Conservation (phyloP, 2,329 filamentous ascomycete genomes). For the Pseudocercospora pini-densiflorae region DNA sequence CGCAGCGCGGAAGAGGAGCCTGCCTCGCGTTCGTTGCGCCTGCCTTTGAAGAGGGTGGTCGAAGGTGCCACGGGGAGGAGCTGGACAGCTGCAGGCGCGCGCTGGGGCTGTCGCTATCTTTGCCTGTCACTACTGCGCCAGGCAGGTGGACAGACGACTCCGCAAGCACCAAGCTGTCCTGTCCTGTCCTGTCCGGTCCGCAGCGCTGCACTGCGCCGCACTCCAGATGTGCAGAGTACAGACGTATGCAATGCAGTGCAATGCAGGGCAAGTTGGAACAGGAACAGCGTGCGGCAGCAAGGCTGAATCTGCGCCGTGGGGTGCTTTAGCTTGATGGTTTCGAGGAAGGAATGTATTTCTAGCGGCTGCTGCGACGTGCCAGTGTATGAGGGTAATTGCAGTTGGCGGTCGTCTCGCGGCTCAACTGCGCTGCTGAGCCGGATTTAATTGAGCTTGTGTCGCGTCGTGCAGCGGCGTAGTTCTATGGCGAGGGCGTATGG, state of each 20-base stretch:
- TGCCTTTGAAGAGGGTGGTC: conserved; percentile 10
- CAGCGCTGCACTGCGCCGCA: conserved; percentile 13
- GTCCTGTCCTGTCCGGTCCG: background rate
- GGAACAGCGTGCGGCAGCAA: conserved; percentile 19
- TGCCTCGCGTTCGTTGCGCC: conserved; percentile 18
- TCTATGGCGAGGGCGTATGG: background rate
- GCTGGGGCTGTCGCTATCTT: conserved; percentile 17
- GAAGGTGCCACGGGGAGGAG: conserved; percentile 10
- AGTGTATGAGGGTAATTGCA: conserved; percentile 12
- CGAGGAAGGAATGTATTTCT: conserved; percentile 2
- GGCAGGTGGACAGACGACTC: conserved; percentile 25
- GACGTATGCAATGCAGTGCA: conserved; percentile 11
- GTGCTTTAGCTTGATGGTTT: conserved; percentile 12
- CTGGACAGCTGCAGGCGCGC: conserved; percentile 12
- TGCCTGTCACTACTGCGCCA: conserved; percentile 24
- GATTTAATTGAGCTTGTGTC: background rate
- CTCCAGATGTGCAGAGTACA: conserved; percentile 14
- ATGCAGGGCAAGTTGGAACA: conserved; percentile 20
- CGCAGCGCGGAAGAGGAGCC: conserved; percentile 20
- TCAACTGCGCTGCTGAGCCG: too few relatives aligned
- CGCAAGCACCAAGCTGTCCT: conserved; percentile 1
- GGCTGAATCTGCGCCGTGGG: conserved; percentile 17
- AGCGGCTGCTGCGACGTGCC: conserved; percentile 11
- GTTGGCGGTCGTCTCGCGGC: background rate
- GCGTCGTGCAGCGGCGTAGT: background rate